phyloP scores from a whole-genome alignment of 306 rosid genomes.

The Cicer bijugum region DNA sequence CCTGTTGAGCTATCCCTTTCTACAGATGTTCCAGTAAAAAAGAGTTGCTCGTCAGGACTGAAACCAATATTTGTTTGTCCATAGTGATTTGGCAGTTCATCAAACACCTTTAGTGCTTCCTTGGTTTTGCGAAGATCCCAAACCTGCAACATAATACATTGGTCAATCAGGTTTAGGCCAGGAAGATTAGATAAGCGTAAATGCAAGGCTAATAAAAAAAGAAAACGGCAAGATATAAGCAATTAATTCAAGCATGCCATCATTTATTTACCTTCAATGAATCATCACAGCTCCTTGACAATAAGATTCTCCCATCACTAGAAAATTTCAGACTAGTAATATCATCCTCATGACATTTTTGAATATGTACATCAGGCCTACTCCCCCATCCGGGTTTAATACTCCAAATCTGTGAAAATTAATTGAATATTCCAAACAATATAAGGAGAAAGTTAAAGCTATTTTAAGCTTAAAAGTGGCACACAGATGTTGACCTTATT shows the following conservation, averaged over 20 bases:
- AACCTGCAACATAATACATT: slow-evolving; percentile 57
- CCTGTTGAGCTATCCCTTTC: slow-evolving; percentile 84
- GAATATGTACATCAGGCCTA: slow-evolving; percentile 78
- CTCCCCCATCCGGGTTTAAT: slow-evolving; percentile 98
- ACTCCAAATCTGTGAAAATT: slow-evolving; percentile 71
- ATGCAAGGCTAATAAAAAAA: slow-evolving; percentile 25
- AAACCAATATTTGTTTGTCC: slow-evolving; percentile 89
- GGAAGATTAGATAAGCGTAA: not conserved
- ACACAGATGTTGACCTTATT: slow-evolving; percentile 3
- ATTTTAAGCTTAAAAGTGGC: slow-evolving; percentile 24
- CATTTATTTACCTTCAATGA: slow-evolving; percentile 70
- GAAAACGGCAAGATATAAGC: slow-evolving; percentile 6
- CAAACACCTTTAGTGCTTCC: slow-evolving; percentile 73
- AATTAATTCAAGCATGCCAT: slow-evolving; percentile 16
- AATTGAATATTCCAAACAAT: slow-evolving; percentile 37
- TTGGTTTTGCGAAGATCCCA: slow-evolving; percentile 93
- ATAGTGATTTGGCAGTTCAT: slow-evolving; percentile 83
- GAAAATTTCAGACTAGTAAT: slow-evolving; percentile 81
- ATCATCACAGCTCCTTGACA: slow-evolving; percentile 88
- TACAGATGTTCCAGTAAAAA: slow-evolving; percentile 89
- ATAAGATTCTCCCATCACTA: slow-evolving; percentile 67
- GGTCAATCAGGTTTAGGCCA: slow-evolving; percentile 37
- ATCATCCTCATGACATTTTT: slow-evolving; percentile 76
- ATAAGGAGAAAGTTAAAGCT: slow-evolving; percentile 32
- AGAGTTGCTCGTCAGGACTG: slow-evolving; percentile 89